A percentile compares a stretch with the other conserved stretches of the same genome.
Conservation (phyloP, 768 basidiomycete genomes). For the Leccinum fibrillosum region DNA sequence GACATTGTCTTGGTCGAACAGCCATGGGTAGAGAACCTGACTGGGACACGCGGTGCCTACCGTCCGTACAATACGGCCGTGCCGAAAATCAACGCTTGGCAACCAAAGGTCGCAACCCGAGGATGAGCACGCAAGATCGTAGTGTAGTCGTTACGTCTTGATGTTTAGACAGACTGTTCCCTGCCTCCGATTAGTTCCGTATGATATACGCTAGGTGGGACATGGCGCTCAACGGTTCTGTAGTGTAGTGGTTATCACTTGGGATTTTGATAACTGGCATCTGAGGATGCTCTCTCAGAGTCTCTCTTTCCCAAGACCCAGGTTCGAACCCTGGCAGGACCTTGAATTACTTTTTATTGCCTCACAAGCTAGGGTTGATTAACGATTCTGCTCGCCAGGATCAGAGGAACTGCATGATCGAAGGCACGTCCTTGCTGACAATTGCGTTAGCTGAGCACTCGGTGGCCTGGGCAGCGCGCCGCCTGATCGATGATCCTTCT, state of each 20-base stretch:
- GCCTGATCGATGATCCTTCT: too few species aligned
- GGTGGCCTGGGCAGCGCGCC: too few species aligned
- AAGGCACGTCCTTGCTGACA: too few species aligned
- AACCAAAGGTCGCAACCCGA: constrained; percentile 64
- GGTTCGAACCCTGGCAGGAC: constrained; percentile 27
- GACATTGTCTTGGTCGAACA: constrained; percentile 26
- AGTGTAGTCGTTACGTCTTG: neutral
- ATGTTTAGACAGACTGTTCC: neutral
- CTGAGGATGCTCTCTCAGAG: too few species aligned
- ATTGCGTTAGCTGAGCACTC: too few species aligned
- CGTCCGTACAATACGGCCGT: constrained; percentile 82
- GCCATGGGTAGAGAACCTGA: constrained; percentile 87
- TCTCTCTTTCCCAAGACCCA: constrained; percentile 22
- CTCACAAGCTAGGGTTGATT: too few species aligned
- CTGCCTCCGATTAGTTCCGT: neutral
- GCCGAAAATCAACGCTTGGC: constrained; percentile 83
- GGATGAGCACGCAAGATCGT: constrained; percentile 17
- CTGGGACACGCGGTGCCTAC: constrained; percentile 90
- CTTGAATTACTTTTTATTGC: constrained; percentile 9
- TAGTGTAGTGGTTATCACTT: constrained; percentile 30
- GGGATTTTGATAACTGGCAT: constrained; percentile 17
- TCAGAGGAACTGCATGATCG: too few species aligned
- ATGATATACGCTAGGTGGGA: neutral
- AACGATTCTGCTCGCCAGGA: too few species aligned
- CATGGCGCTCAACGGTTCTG: constrained; percentile 6